Percentiles rank a stretch among this genome's conserved stretches.
Conservation (phyloP, 306 rosid species). For the Corylus heterophylla region DNA sequence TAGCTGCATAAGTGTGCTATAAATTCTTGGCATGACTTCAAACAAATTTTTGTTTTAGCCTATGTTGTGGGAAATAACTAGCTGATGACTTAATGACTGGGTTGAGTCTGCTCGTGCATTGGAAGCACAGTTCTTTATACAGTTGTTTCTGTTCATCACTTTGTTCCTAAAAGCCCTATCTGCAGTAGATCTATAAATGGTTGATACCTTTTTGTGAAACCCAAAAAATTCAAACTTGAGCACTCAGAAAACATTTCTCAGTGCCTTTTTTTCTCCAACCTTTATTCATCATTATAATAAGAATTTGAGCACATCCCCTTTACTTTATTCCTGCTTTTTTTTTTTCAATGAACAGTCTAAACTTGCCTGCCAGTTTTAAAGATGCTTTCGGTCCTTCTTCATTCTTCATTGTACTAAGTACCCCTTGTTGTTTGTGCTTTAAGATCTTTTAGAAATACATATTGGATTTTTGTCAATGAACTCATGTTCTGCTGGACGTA, state of each 20-base stretch:
- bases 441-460: neutral
- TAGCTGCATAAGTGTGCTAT: neutral
- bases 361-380: neutral
- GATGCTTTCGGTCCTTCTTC: neutral
- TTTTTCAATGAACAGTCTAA: conserved; percentile 1
- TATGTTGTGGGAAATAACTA: neutral
- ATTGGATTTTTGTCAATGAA: neutral
- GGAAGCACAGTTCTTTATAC: neutral
- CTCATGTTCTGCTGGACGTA: conserved; percentile 14
- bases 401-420: conserved; percentile 1
- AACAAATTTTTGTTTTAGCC: neutral
- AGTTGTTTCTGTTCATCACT: neutral
- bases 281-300: neutral
- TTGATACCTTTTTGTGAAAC: neutral
- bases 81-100: neutral
- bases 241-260: neutral
- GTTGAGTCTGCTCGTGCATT: neutral
- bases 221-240: neutral
- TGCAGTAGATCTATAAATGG: neutral
- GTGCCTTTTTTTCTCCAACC: neutral
- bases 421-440: conserved; percentile 1
- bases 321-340: neutral
- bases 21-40: conserved; percentile 1
- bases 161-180: neutral
- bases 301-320: neutral